phyloP scores from a whole-genome alignment of 169 alveolate genomes.

The Eimeria mitis region DNA sequence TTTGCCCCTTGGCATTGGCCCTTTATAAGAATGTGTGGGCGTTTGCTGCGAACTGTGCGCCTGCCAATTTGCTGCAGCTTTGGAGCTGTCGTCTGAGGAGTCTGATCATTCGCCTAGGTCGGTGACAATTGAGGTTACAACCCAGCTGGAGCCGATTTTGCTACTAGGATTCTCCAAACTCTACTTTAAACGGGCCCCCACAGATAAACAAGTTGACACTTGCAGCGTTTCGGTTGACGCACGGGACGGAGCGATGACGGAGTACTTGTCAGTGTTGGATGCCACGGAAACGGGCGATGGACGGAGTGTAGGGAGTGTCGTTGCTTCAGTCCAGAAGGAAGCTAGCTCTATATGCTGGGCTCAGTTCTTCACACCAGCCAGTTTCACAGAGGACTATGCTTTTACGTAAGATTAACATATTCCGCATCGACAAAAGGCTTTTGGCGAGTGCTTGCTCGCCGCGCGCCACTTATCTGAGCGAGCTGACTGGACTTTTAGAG shows the following conservation, averaged over 20 bases:
- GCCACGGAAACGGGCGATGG: not conserved
- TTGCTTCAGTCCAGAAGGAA: not conserved
- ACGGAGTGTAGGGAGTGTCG: not conserved
- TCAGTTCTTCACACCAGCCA: slow-evolving; percentile 9
- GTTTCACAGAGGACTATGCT: not conserved
- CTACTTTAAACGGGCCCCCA: slow-evolving; percentile 51
- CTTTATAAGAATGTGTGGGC: too few relatives aligned
- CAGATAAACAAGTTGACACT: slow-evolving; percentile 31
- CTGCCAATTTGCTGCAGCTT: not conserved
- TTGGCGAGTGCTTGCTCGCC: not conserved
- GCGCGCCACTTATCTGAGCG: not conserved
- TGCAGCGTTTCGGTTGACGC: slow-evolving; percentile 5
- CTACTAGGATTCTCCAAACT: not conserved
- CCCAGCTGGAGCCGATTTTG: not conserved
- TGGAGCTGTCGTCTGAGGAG: not conserved
- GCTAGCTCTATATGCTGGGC: slow-evolving; percentile 30
- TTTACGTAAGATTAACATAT: slow-evolving; percentile 9
- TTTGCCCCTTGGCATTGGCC: too few relatives aligned
- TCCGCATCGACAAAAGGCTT: not conserved
- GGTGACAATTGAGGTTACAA: not conserved
- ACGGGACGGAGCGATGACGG: not conserved
- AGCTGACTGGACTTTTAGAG: not conserved
- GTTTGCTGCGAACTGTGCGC: not conserved
- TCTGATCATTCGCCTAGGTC: not conserved
- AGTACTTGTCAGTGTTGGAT: not conserved